Evolutionary conservation across 2,329 filamentous ascomycete genomes (phyloP).

Genomic region (Paecilomyces variotii): DNA sequence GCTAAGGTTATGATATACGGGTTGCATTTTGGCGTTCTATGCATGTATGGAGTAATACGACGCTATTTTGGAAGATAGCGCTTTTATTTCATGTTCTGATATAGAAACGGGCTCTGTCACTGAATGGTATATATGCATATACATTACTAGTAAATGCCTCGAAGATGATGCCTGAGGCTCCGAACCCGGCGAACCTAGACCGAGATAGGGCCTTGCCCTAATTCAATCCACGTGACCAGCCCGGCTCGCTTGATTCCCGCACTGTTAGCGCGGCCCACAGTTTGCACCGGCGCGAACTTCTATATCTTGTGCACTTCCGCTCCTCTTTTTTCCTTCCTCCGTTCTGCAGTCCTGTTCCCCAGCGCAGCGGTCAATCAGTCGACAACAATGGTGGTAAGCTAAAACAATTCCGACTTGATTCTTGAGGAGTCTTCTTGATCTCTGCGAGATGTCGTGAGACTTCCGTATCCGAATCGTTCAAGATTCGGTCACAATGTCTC

Average conservation of each 20-base stretch:
- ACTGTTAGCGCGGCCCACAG: constrained; percentile 26
- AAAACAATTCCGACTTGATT: constrained; percentile 35
- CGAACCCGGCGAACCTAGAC: not conserved
- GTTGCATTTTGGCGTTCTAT: not conserved
- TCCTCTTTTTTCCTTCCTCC: constrained; percentile 17
- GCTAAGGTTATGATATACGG: not conserved
- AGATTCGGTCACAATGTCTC: constrained; percentile 21
- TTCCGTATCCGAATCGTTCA: constrained; percentile 11
- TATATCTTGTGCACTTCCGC: constrained; percentile 13
- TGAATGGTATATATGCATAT: too few relatives aligned
- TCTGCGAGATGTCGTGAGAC: constrained; percentile 31
- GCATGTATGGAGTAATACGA: not conserved
- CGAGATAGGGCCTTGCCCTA: not conserved
- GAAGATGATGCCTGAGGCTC: too few relatives aligned
- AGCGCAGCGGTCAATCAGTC: constrained; percentile 45
- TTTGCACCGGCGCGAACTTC: constrained; percentile 2
- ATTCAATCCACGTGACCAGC: not conserved
- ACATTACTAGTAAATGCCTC: too few relatives aligned
- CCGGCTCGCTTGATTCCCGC: constrained; percentile 7
- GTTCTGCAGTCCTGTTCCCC: constrained; percentile 38
- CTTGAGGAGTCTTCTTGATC: constrained; percentile 31
- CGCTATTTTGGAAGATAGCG: too few relatives aligned
- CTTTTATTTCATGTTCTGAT: too few relatives aligned
- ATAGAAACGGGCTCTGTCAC: too few relatives aligned
- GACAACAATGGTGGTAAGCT: constrained; percentile 55